Evolutionary conservation across 2,329 filamentous ascomycete genomes (phyloP), one percentile per base, ranked within the genome.

Genomic region (Bipolaris sorokiniana): DNA sequence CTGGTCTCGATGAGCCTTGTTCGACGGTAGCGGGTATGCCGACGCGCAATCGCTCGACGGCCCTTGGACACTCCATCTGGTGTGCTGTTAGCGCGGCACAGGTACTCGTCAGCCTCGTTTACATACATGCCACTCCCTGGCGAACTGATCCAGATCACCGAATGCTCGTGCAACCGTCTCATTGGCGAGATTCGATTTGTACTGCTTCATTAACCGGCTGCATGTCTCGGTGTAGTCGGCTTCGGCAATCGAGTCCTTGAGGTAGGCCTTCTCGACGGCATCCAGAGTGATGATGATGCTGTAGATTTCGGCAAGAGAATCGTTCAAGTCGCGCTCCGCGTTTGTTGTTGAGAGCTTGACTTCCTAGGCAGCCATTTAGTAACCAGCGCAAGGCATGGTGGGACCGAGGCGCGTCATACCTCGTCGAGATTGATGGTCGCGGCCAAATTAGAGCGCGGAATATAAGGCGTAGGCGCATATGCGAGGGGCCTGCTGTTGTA

Each of bases 261-360:
- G 86, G 73, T 97, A 99, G 0, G 94, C 96, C 76, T 96, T 97
- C 72, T 99, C 95, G 1, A 99, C 85, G 63, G 96, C 92, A 74
- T 99, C 95, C 3, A 99, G 83, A 0, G 95, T 98, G 60, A 97
- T 86, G 36, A 99, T 94, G 65, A 99, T 98, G 79, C 93, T 97
- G 79, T 98, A 99, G 22, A 99, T 88, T 78, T 99, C 95, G 53
- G 94, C 95, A 13, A 99, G 86, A 1, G 95, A 98, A 73, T 98
- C 95, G 76, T 97, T 92, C 1, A 98, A 83, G 74, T 99, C 93
- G 59, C 94, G 89, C 79, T 98, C 94, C 38, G 91, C 89, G 66
- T 90, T 88, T 20, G 89, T 96, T 37, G 91, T 89, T 48, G 92
- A 88, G 58, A 99, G 85, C 78, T 97, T 97, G 67, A 97, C 92